phyloP scores from a whole-genome alignment of 352 stramenopile species.

The Plasmopara viticola region DNA sequence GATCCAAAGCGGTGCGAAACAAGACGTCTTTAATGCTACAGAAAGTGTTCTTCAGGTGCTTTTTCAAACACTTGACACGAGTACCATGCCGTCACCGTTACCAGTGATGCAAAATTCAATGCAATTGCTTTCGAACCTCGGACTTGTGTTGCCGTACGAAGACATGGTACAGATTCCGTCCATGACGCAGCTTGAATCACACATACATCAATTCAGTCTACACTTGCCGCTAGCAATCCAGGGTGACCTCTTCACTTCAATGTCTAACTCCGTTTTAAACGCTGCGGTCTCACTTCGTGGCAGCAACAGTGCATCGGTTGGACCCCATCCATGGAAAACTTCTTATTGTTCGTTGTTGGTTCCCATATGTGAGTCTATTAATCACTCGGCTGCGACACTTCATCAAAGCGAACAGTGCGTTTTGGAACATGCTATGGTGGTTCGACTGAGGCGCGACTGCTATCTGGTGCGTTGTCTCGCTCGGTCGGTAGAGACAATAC shows the following conservation, averaged over 20 bases:
- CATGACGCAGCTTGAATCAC: conserved; percentile 59
- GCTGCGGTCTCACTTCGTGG: conserved; percentile 59
- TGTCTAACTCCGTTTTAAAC: conserved; percentile 77
- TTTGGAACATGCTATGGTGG: conserved; percentile 54
- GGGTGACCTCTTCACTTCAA: conserved; percentile 68
- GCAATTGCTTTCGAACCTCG: conserved; percentile 58
- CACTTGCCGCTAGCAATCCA: conserved; percentile 67
- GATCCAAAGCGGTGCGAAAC: conserved; percentile 37
- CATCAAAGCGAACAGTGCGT: conserved; percentile 72
- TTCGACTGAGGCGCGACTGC: conserved; percentile 62
- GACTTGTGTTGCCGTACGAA: conserved; percentile 61
- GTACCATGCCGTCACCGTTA: conserved; percentile 53
- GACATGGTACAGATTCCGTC: conserved; percentile 59
- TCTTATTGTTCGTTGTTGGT: conserved; percentile 54
- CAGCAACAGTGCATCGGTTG: conserved; percentile 14
- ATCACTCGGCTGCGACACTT: conserved; percentile 54
- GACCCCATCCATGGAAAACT: conserved; percentile 39
- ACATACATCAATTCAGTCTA: conserved; percentile 70
- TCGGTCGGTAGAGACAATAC: conserved; percentile 63
- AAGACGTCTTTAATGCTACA: conserved; percentile 45
- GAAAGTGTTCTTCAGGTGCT: conserved; percentile 50
- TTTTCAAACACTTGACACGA: conserved; percentile 53
- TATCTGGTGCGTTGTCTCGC: conserved; percentile 64
- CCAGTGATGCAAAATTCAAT: conserved; percentile 63
- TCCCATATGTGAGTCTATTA: conserved; percentile 64